phyloP scores from a whole-genome alignment of 345 rosid genomes.

The Corchorus capsularis region DNA sequence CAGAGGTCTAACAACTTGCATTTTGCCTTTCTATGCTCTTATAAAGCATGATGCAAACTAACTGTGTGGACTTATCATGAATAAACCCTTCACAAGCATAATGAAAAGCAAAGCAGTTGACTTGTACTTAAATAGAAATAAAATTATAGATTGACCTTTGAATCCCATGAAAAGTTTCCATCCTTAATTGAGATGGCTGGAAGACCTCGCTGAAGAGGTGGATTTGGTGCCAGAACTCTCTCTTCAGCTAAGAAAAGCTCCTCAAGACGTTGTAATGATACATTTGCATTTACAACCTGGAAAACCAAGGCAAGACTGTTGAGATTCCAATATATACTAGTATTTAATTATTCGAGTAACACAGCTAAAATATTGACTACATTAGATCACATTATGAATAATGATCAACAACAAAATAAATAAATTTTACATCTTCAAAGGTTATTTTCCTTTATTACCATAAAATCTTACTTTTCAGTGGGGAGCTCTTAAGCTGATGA shows the following conservation, averaged over 20 bases:
- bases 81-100: not conserved
- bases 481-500: not conserved
- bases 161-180: conserved; percentile 91
- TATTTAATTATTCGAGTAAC: not conserved
- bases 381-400: not conserved
- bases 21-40: conserved; percentile 6
- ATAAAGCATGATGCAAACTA: not conserved
- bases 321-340: not conserved
- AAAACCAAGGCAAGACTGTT: not conserved
- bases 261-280: conserved; percentile 86
- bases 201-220: conserved; percentile 70
- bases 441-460: not conserved
- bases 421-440: not conserved
- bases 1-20: not conserved
- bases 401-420: not conserved
- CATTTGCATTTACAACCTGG: conserved; percentile 90
- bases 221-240: conserved; percentile 71
- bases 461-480: not conserved
- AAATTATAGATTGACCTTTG: conserved; percentile 49
- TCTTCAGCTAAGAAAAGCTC: conserved; percentile 85
- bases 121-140: not conserved
- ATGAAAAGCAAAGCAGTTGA: not conserved
- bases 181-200: conserved; percentile 81
- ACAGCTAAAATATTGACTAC: not conserved
- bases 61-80: not conserved